Percentiles rank a stretch among this genome's conserved stretches.
Conservation (phyloP, 2,329 filamentous ascomycete genomes). For the Aspergillus tamarii region DNA sequence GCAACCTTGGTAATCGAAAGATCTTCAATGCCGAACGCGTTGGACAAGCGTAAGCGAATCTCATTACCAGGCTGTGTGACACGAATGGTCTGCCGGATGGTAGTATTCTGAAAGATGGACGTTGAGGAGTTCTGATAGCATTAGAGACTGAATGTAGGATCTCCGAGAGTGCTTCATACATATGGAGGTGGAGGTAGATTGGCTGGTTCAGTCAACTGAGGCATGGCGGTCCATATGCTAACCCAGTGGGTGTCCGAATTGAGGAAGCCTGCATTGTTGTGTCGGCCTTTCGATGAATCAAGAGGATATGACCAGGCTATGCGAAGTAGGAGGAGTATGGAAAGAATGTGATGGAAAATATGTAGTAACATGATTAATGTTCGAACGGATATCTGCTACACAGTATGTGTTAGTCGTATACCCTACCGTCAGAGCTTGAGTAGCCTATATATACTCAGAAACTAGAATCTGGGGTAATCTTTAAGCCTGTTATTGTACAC, state of each 20-base stretch:
- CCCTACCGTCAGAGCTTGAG: too few relatives aligned
- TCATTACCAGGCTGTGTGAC: slow-evolving; percentile 60
- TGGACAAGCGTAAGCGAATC: slow-evolving; percentile 66
- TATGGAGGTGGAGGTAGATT: slow-evolving; percentile 66
- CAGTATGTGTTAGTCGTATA: not conserved
- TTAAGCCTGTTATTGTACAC: not conserved
- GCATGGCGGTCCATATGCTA: slow-evolving; percentile 68
- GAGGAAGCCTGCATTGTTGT: not conserved
- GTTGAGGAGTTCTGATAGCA: slow-evolving; percentile 53
- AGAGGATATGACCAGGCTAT: not conserved
- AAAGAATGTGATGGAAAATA: not conserved
- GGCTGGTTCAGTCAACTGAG: slow-evolving; percentile 63
- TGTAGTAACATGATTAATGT: not conserved
- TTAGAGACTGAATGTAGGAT: slow-evolving; percentile 14
- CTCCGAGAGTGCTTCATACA: slow-evolving; percentile 40
- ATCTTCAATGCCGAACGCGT: slow-evolving; percentile 64
- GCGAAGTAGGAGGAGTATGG: not conserved
- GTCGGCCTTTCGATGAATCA: not conserved
- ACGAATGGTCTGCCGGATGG: slow-evolving; percentile 68
- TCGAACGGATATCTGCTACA: not conserved
- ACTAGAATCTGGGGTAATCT: not conserved
- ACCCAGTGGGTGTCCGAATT: slow-evolving; percentile 54
- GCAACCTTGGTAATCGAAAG: slow-evolving; percentile 63
- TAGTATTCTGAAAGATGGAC: slow-evolving; percentile 63
- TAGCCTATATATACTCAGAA: not conserved